Evolutionary conservation across 805 yeast species (phyloP), one percentile per base, ranked within the genome.

Genomic region (Wickerhamiella lipophila): DNA sequence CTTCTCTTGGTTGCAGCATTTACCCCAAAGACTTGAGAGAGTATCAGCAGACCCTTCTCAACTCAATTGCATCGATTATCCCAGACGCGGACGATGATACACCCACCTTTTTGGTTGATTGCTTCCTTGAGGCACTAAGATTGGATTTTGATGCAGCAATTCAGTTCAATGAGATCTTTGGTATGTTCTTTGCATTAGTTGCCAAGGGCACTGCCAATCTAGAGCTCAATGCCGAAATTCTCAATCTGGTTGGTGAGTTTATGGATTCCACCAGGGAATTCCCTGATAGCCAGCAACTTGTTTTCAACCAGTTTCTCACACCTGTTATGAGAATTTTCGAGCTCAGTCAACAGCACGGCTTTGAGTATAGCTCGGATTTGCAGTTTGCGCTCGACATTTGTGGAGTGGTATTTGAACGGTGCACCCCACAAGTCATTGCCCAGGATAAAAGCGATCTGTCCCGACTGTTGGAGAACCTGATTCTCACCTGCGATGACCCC

Each of bases 71-170:
- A 2, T 61, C 71, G 1, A 62, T 89, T 8, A 59, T 73, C 2
- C 74, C 71, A 1, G 81, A 76, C 1, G 75, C 92, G 0, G 83
- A 78, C 41, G 95, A 85, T 42, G 97, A 88, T 57, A 75, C 95
- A 0, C 77, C 83, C 30, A 75, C 87, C 1, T 70, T 82, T 42
- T 63, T 88, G 38, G 71, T 83, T 11, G 95, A 87, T 60, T 74
- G 82, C 0, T 63, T 83, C n/a, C 70, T 78, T 1, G 69, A 73
- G 2, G 74, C 79, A 1, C 73, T 83, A 35, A 68, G 70, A 43
- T 68, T 81, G 7, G 68, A 72, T 51, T 68, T 67, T 46, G 57
- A 55, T 7, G 53, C 58, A 1, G 64, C 69, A 2, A 55, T 59
- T 6, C 49, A 60, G 40, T 30, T 61, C 15, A 59, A 67, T 30